phyloP scores from a whole-genome alignment of 2,329 filamentous ascomycete genomes.

The Cladosporium sp. region DNA sequence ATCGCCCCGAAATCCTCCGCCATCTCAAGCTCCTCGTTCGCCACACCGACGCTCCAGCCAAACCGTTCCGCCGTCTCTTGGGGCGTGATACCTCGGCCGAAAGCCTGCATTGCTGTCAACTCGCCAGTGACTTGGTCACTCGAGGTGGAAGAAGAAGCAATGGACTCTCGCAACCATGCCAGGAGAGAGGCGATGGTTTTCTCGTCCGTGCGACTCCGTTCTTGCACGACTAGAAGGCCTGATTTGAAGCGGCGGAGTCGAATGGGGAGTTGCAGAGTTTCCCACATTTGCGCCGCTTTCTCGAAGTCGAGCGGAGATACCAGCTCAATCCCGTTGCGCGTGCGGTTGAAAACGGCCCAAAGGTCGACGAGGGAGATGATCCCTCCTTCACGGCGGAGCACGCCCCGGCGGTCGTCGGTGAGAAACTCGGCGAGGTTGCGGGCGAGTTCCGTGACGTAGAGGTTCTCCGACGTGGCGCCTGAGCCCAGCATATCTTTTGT shows the following conservation, averaged over 20 bases:
- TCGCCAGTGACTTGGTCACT: slow-evolving; percentile 48
- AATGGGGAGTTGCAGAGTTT: slow-evolving; percentile 78
- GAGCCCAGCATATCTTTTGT: slow-evolving; percentile 89
- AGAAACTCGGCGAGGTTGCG: slow-evolving; percentile 84
- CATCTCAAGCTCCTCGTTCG: slow-evolving; percentile 94
- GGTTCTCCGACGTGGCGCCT: slow-evolving; percentile 67
- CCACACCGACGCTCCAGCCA: slow-evolving; percentile 95
- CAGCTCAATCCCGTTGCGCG: slow-evolving; percentile 86
- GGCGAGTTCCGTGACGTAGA: slow-evolving; percentile 84
- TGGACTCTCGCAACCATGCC: slow-evolving; percentile 64
- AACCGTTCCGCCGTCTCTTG: slow-evolving; percentile 86
- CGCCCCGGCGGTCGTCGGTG: slow-evolving; percentile 74
- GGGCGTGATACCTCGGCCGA: slow-evolving; percentile 81
- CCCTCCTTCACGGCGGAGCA: slow-evolving; percentile 74
- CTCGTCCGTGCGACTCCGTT: slow-evolving; percentile 81
- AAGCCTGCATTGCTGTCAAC: slow-evolving; percentile 57
- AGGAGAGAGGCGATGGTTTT: slow-evolving; percentile 75
- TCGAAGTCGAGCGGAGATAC: slow-evolving; percentile 89
- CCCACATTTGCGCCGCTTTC: slow-evolving; percentile 83
- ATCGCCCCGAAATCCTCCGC: slow-evolving; percentile 83
- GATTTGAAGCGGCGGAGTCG: slow-evolving; percentile 85
- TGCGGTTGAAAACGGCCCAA: slow-evolving; percentile 92
- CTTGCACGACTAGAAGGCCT: slow-evolving; percentile 90
- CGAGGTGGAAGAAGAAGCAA: not conserved
- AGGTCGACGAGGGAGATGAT: slow-evolving; percentile 87